These are phyloP conservation scores for Limnanthes douglasii DNA, from an alignment of 345 rosid species.

Conservation along the genomic window DNA sequence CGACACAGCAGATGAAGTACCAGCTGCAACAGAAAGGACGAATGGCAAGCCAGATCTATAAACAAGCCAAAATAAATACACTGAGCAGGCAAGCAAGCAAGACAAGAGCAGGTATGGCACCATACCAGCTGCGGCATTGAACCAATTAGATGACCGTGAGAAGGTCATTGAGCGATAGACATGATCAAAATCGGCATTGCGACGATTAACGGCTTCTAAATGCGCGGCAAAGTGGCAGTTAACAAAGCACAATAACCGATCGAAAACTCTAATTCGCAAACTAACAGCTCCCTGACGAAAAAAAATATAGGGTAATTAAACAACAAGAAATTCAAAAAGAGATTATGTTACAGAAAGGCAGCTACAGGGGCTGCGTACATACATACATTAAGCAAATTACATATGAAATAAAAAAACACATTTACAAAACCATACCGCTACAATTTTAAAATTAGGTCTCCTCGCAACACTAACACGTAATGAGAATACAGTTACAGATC, in stretches of 20 bases:
- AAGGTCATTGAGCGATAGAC: slow-evolving; percentile 57
- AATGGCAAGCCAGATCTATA: slow-evolving; percentile 66
- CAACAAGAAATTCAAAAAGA: no score
- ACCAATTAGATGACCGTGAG: slow-evolving; percentile 30
- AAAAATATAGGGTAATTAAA: slow-evolving; percentile 1
- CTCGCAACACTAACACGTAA: no score
- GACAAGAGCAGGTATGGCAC: slow-evolving; percentile 41
- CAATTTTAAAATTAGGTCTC: no score
- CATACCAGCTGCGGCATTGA: slow-evolving; percentile 52
- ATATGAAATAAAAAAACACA: no score
- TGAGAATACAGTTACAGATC: no score
- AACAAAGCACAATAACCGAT: slow-evolving; percentile 66
- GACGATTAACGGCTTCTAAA: slow-evolving; percentile 58
- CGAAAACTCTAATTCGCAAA: slow-evolving; percentile 56
- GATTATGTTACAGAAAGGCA: no score
- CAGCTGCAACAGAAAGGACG: slow-evolving; percentile 75
- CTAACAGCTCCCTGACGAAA: slow-evolving; percentile 68
- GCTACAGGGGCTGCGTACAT: no score
- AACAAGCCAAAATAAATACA: slow-evolving; percentile 50
- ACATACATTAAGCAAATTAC: no score
- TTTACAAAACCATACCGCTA: no score
- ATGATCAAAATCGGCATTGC: slow-evolving; percentile 76
- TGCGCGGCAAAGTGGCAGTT: slow-evolving; percentile 87
- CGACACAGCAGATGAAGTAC: slow-evolving; percentile 44
- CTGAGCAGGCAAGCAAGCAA: slow-evolving; percentile 45